Conservation (phyloP, 306 rosid species). For the Citrullus colocynthis region DNA sequence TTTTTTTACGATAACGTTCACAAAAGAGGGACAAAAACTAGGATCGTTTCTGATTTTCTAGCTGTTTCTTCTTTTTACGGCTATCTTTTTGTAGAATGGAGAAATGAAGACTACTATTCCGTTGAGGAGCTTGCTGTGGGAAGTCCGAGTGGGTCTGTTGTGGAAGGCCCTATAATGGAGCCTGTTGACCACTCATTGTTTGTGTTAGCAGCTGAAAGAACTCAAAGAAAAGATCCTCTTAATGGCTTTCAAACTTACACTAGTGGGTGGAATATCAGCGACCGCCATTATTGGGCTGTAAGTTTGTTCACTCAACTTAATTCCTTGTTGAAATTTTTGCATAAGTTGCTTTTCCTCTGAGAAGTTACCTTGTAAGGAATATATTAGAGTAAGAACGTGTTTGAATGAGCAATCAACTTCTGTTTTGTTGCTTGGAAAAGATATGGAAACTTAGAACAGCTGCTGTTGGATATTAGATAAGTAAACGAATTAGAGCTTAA, state of each 20-base stretch:
- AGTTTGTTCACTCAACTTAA: background rate
- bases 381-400: too few species aligned
- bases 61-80: background rate
- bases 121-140: slow-evolving; percentile 11
- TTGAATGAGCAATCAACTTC: background rate
- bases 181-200: slow-evolving; percentile 22
- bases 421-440: background rate
- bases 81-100: slow-evolving; percentile 14
- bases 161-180: slow-evolving; percentile 26
- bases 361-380: background rate
- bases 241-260: slow-evolving; percentile 29
- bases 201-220: slow-evolving; percentile 32
- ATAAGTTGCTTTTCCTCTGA: background rate
- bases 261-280: slow-evolving; percentile 40
- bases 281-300: slow-evolving; percentile 55
- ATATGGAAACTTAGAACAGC: background rate
- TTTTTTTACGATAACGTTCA: background rate
- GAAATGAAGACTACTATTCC: slow-evolving; percentile 9
- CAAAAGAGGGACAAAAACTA: background rate
- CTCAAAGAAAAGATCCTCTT: slow-evolving; percentile 40
- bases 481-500: background rate
- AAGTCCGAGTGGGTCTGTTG: slow-evolving; percentile 13
- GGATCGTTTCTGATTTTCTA: background rate
- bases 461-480: background rate
- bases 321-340: background rate